Percentiles rank a stretch among this genome's conserved stretches.
phyloP scores from a whole-genome alignment of 345 rosid genomes.

The Camelina laxa region DNA sequence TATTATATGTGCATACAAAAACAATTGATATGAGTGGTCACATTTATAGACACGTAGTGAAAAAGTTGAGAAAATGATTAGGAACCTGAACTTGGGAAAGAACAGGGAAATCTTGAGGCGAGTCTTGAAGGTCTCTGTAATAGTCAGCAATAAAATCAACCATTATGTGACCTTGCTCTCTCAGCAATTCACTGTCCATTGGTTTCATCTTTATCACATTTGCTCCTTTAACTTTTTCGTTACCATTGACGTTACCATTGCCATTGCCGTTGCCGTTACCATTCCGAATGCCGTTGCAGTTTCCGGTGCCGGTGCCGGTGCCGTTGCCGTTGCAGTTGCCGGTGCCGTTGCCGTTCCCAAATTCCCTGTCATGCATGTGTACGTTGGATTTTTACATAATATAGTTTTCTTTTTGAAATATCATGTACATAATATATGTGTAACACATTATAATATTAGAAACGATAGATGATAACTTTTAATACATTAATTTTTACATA shows the following conservation, averaged over 20 bases:
- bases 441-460: neutral
- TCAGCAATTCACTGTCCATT: slow-evolving; percentile 38
- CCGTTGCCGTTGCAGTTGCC: neutral
- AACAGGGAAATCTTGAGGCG: slow-evolving; percentile 39
- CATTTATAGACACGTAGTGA: neutral
- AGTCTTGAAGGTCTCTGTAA: slow-evolving; percentile 38
- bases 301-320: neutral
- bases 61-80: slow-evolving; percentile 3
- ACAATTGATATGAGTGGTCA: neutral
- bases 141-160: slow-evolving; percentile 46
- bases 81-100: slow-evolving; percentile 43
- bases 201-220: slow-evolving; percentile 32
- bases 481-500: neutral
- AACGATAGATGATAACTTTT: neutral
- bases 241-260: neutral
- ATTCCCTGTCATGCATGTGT: slow-evolving; percentile 16
- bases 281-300: neutral
- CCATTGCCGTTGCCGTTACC: neutral
- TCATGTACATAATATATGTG: neutral
- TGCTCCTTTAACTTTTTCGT: slow-evolving; percentile 22
- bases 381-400: neutral
- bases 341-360: neutral
- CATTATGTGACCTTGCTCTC: slow-evolving; percentile 44
- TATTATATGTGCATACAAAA: too few relatives aligned
- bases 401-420: neutral